These are phyloP conservation scores for Leersia perrieri DNA, from an alignment of 176 grass and related monocot genomes.

Conservation along the genomic window DNA sequence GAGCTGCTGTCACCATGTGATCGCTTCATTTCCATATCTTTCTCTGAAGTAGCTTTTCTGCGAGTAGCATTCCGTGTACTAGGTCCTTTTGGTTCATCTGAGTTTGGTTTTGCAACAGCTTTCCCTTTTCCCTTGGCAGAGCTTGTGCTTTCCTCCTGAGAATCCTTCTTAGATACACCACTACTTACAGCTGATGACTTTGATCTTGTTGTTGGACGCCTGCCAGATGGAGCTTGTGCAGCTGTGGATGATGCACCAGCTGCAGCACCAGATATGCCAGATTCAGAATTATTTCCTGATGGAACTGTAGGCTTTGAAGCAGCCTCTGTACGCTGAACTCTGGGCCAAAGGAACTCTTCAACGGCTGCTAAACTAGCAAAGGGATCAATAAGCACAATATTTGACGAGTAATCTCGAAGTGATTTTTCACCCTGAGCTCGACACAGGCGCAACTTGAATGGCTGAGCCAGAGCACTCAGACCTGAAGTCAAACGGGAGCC, in stretches of 20 bases:
- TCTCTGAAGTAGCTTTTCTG: slow-evolving; percentile 66
- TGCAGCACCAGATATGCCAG: slow-evolving; percentile 35
- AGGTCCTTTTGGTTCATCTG: slow-evolving; percentile 59
- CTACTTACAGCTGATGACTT: slow-evolving; percentile 64
- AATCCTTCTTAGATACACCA: slow-evolving; percentile 50
- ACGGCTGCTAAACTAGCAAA: slow-evolving; percentile 71
- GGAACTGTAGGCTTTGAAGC: slow-evolving; percentile 40
- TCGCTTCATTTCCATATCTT: slow-evolving; percentile 65
- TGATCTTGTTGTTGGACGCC: slow-evolving; percentile 64
- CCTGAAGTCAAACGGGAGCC: slow-evolving; percentile 61
- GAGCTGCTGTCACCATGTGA: slow-evolving; percentile 66
- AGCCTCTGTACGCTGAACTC: slow-evolving; percentile 70
- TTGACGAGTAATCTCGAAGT: slow-evolving; percentile 82
- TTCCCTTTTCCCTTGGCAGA: slow-evolving; percentile 83
- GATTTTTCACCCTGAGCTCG: slow-evolving; percentile 88
- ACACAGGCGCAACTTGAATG: slow-evolving; percentile 76
- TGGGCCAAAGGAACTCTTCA: slow-evolving; percentile 94
- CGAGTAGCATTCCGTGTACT: slow-evolving; percentile 70
- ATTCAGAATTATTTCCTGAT: slow-evolving; percentile 69
- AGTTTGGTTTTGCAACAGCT: slow-evolving; percentile 59
- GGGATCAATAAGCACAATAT: slow-evolving; percentile 87
- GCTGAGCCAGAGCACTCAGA: slow-evolving; percentile 68
- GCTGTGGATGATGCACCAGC: slow-evolving; percentile 43
- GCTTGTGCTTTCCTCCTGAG: slow-evolving; percentile 48
- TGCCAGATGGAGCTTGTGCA: slow-evolving; percentile 44